A percentile compares a stretch with the other conserved stretches of the same genome.
Conservation (phyloP, 2,329 filamentous ascomycete genomes). For the Monilinia fructigena region DNA sequence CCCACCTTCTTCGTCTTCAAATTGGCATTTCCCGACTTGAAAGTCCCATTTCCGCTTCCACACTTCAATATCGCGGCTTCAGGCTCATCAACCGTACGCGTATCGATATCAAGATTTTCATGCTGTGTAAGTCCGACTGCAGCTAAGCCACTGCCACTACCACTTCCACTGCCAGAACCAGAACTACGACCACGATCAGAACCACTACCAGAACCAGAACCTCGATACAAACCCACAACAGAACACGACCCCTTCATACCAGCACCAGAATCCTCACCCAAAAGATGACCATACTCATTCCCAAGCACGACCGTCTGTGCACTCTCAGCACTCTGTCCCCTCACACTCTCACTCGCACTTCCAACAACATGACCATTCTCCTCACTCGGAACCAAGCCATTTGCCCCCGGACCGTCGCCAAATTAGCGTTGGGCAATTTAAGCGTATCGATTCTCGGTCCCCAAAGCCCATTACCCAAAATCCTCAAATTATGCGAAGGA, state of each 20-base stretch:
- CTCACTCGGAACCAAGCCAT: neutral
- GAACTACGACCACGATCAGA: neutral
- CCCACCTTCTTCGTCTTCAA: neutral
- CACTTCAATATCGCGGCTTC: neutral
- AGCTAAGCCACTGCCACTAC: neutral
- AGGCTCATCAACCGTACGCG: neutral
- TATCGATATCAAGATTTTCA: slow-evolving; percentile 9
- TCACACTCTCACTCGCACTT: neutral
- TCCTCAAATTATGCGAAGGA: neutral
- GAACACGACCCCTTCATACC: no score
- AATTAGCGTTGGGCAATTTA: slow-evolving; percentile 1
- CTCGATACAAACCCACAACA: no score
- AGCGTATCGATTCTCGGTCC: slow-evolving; percentile 13
- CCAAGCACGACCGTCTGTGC: slow-evolving; percentile 12
- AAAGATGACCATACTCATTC: neutral
- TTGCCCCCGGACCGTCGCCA: slow-evolving; percentile 16
- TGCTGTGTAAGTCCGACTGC: neutral
- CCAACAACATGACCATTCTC: neutral
- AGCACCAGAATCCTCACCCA: neutral
- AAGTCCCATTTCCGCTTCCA: neutral
- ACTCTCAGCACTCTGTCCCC: neutral
- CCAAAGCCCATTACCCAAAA: neutral
- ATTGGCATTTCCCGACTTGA: neutral
- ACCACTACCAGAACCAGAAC: no score
- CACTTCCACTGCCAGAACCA: neutral